Base-by-base conservation (phyloP, 306 rosid species). In the Cicer chorassanicum region DNA sequence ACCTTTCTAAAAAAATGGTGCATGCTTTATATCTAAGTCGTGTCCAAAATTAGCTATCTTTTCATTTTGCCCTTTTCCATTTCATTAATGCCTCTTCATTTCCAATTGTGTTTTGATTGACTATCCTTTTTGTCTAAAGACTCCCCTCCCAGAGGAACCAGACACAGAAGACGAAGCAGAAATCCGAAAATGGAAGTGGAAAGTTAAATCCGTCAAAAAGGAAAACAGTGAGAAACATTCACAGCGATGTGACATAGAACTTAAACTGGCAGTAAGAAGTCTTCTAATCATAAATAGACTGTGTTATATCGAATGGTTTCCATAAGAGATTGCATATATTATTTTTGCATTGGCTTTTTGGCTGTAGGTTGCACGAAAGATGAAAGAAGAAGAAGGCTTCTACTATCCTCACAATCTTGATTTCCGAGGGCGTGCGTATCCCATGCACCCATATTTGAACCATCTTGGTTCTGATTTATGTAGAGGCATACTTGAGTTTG, bases 391-490 rank as follows among this genome's bases (percentile, higher is more conserved):
- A 83, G 97, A 94, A 65, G 92, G 95, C 75, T 94, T 94, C 89
- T 91, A 90, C 85, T 94, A 90, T 79, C 99, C 99, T 1, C 99
- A 94, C 89, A 94, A 92, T 83, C 86, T 94, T 63, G 99, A 94
- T 87, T 94, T 94, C 68, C 89, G 97, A 60, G 99, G 99, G 29
- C 97, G 99, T 78, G 97, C 99, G 19, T 94, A 94, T 71, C 99
- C 97, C 68, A 90, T 94, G 97, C 97, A 94, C 80, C 95, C 99
- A 45, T 85, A 91, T 84, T 63, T 92, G 82, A 94, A 94, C 82
- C 99, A 94, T 88, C 94, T 92, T 81, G 99, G 99, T 78, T 94
- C 99, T 42, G 99, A 94, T 85, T 62, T 92, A 69, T 94, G 99
- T 82, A 87, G 99, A 87, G 97, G 99, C 66, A 81, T 90, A 80